Evolutionary conservation across 2,329 filamentous ascomycete genomes (phyloP).

Genomic region (Thielaviopsis musarum): DNA sequence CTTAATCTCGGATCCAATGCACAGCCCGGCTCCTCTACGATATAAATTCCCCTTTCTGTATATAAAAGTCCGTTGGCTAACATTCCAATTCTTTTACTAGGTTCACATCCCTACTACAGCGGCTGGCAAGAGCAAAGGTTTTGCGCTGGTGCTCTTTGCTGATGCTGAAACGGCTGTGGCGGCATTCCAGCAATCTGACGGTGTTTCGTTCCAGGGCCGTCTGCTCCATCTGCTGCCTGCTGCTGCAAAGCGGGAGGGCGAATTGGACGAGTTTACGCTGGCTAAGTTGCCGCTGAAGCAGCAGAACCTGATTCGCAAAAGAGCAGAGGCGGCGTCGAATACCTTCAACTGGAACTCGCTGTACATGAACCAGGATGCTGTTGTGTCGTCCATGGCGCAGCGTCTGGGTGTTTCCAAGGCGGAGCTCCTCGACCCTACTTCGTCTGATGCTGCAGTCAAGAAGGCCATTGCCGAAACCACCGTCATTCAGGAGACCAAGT

Average conservation of each 20-base stretch:
- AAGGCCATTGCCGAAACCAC: conserved; percentile 94
- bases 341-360: conserved; percentile 98
- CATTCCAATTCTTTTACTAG: conserved; percentile 30
- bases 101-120: conserved; percentile 69
- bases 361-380: conserved; percentile 95
- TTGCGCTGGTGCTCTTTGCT: conserved; percentile 69
- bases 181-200: conserved; percentile 67
- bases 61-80: neutral
- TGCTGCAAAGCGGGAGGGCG: conserved; percentile 62
- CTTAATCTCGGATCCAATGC: neutral
- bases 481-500: conserved; percentile 88
- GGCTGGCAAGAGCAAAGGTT: conserved; percentile 67
- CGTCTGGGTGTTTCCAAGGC: conserved; percentile 81
- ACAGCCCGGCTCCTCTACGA: neutral
- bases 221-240: conserved; percentile 81
- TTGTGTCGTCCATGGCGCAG: conserved; percentile 75
- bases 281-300: conserved; percentile 89
- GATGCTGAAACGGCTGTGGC: conserved; percentile 56
- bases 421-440: conserved; percentile 87
- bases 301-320: conserved; percentile 78
- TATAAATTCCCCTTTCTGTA: neutral
- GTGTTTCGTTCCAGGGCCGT: conserved; percentile 79
- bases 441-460: conserved; percentile 83
- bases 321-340: conserved; percentile 57
- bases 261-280: conserved; percentile 73